Conservation (phyloP, 1,139 yeast genomes). For the Suhomyces bribrorum region DNA sequence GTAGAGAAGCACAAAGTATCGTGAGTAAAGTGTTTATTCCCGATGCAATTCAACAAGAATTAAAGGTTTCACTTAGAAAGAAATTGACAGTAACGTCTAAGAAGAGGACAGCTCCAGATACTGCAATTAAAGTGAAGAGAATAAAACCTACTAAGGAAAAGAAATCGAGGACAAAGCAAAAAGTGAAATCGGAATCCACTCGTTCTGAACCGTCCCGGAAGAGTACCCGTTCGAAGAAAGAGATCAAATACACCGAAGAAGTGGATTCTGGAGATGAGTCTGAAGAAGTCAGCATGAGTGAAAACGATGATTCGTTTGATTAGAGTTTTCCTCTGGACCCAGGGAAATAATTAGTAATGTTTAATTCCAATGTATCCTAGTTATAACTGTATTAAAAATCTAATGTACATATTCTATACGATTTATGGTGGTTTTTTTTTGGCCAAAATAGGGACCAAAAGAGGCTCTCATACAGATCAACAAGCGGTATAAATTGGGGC, state of each 20-base stretch:
- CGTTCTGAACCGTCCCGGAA: constrained; percentile 36
- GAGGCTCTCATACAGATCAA: too few species aligned
- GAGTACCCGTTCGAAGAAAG: constrained; percentile 42
- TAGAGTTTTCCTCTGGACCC: background rate
- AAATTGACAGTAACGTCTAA: constrained; percentile 20
- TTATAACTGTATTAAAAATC: too few species aligned
- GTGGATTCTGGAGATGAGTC: constrained; percentile 3
- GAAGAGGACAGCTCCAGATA: constrained; percentile 10
- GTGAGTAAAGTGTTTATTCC: constrained; percentile 53
- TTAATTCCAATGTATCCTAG: too few species aligned
- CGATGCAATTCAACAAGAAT: constrained; percentile 35
- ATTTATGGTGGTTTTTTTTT: too few species aligned
- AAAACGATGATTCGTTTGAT: background rate
- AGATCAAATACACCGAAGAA: constrained; percentile 42
- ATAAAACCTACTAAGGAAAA: constrained; percentile 7
- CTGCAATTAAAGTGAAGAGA: constrained; percentile 8
- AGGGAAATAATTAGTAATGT: too few species aligned
- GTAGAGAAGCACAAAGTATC: constrained; percentile 46
- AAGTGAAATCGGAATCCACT: constrained; percentile 4
- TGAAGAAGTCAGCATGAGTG: constrained; percentile 4
- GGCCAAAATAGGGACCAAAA: too few species aligned
- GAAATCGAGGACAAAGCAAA: constrained; percentile 2
- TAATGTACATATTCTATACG: too few species aligned
- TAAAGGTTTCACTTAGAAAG: constrained; percentile 30
- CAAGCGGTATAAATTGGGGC: too few species aligned